A percentile compares a stretch with the other conserved stretches of the same genome.
Evolutionary conservation across 2,329 filamentous ascomycete species (phyloP).

Genomic region (Metarhizium album): DNA sequence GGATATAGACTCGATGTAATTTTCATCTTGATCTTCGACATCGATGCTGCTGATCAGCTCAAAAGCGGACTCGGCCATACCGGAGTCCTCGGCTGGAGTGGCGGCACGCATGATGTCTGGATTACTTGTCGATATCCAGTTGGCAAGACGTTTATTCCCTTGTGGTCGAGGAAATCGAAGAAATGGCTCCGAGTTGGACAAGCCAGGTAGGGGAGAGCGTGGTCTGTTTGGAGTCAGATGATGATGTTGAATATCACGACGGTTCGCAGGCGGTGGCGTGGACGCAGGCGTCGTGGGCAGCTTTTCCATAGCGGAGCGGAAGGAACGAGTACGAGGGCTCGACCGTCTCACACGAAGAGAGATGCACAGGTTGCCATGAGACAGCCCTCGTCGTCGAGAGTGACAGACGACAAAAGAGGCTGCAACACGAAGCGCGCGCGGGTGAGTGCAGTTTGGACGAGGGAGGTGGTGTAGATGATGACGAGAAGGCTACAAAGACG

Average conservation of each 20-base stretch:
- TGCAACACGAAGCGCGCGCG: neutral
- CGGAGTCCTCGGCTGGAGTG: slow-evolving; percentile 36
- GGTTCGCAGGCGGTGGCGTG: slow-evolving; percentile 17
- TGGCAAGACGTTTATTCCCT: slow-evolving; percentile 44
- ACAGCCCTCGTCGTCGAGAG: neutral
- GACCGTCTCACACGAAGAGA: slow-evolving; percentile 15
- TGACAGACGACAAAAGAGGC: neutral
- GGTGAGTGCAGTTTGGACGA: neutral
- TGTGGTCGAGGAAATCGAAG: slow-evolving; percentile 47
- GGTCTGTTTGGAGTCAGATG: slow-evolving; percentile 12
- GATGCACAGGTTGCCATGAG: slow-evolving; percentile 11
- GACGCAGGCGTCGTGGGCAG: slow-evolving; percentile 20
- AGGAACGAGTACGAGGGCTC: slow-evolving; percentile 12
- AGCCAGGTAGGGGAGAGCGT: slow-evolving; percentile 9
- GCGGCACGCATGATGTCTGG: slow-evolving; percentile 44
- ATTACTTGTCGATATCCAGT: slow-evolving; percentile 48
- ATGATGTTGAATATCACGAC: slow-evolving; percentile 18
- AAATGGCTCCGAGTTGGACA: slow-evolving; percentile 34
- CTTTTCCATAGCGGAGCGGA: slow-evolving; percentile 42
- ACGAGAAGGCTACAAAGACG: neutral
- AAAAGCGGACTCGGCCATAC: slow-evolving; percentile 44
- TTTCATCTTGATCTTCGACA: slow-evolving; percentile 40
- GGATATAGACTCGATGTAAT: slow-evolving; percentile 34
- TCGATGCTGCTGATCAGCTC: slow-evolving; percentile 45
- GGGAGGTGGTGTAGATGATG: slow-evolving; percentile 1